Base-by-base conservation (phyloP, 805 yeast genomes). In the Suhomyces pyralidae region DNA sequence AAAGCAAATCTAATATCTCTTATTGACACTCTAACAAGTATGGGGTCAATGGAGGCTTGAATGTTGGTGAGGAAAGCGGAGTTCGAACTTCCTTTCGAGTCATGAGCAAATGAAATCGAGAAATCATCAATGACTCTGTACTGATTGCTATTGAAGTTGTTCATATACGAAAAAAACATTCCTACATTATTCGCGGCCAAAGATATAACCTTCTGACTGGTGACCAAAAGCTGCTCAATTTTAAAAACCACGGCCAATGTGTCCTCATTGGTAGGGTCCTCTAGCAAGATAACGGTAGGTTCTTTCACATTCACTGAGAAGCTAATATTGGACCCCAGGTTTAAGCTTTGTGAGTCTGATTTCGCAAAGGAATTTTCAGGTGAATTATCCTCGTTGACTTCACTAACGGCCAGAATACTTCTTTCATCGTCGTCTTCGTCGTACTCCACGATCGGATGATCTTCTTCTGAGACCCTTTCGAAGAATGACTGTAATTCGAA, bases 181-280 rank as follows among this genome's bases (percentile, higher is more conserved):
- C 98, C 97, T 49, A 91, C 82, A 54, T 87, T 89, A 57, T 85
- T 81, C 0, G 89, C 85, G 25, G 88, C 82, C 5, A 91, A 64
- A 0, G 93, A 80, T 0, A 80, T 68, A 3, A 86, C 81, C 52
- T 83, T 81, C 61, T 87, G 91, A 53, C 86, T 82, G 0, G 93
- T 80, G 3, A 89, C 64, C 45, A 86, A 70, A 2, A 91, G 68
- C 62, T 92, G 97, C 54, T 87, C 96, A 12, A 91, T 83, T 61
- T 89, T 88, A 72, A 94, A 86, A 1, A 93, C 97, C 55, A 93
- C 80, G 0, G 98, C 98, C 61, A 92, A 96, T 0, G 96, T 82
- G 55, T 84, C 78, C 2, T 69, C 64, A 7, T 78, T 74, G 0
- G 85, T 78, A 0, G 97, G 89, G 64, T 93, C 88, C 0, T 97